Evolutionary conservation across 176 grass and related monocot species (phyloP).

Genomic region (Oryza glumipatula): DNA sequence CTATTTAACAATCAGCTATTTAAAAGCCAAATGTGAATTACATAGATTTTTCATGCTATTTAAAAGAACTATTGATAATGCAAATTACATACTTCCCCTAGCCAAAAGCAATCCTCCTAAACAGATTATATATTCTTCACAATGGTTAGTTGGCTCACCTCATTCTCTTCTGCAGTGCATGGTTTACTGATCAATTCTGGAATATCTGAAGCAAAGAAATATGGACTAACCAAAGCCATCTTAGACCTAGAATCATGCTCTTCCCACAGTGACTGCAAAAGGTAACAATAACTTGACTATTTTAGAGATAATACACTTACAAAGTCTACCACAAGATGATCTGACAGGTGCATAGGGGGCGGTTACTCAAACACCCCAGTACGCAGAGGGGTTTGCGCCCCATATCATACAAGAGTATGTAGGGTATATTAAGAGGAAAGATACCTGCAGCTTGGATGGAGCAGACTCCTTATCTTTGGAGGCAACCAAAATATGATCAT

Average conservation of each 20-base stretch:
- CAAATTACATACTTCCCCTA: constrained; percentile 4
- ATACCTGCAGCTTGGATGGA: constrained; percentile 53
- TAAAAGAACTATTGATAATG: constrained; percentile 18
- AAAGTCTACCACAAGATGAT: not conserved
- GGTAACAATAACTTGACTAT: constrained; percentile 25
- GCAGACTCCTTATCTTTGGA: constrained; percentile 20
- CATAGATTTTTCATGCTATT: not conserved
- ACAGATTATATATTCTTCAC: not conserved
- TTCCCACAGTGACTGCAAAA: constrained; percentile 58
- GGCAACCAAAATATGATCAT: constrained; percentile 55
- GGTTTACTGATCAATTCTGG: constrained; percentile 46
- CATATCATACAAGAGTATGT: not conserved
- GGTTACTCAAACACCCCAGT: not conserved
- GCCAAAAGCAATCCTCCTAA: not conserved
- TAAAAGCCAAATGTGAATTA: not conserved
- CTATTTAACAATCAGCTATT: not conserved
- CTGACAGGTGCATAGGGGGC: not conserved
- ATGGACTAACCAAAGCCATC: constrained; percentile 49
- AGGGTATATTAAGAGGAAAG: not conserved
- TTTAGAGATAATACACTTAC: constrained; percentile 18
- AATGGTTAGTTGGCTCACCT: constrained; percentile 49
- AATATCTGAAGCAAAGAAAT: constrained; percentile 39
- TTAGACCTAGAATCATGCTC: constrained; percentile 56
- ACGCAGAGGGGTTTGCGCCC: not conserved
- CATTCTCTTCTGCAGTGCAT: constrained; percentile 42